Evolutionary conservation across 2,329 filamentous ascomycete genomes (phyloP).

Genomic region (Myriosclerotinia curreyana): DNA sequence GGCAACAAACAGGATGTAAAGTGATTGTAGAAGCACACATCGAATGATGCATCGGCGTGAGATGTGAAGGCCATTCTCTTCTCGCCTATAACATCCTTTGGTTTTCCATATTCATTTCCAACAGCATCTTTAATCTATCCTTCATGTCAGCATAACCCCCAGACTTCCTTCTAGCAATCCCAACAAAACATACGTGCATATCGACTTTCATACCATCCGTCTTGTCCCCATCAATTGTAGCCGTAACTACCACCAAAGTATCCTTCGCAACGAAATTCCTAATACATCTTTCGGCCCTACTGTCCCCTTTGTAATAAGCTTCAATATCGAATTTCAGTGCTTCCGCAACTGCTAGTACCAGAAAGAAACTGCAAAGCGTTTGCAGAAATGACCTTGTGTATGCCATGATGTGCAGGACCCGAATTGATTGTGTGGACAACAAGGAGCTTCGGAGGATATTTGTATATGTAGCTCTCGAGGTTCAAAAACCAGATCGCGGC

Average conservation of each 20-base stretch:
- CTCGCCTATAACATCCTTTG: constrained; percentile 85
- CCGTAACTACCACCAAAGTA: constrained; percentile 92
- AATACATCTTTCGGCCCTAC: constrained; percentile 80
- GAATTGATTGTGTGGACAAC: constrained; percentile 2
- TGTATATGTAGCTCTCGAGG: constrained; percentile 26
- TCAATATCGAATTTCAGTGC: constrained; percentile 93
- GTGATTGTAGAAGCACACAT: constrained; percentile 93
- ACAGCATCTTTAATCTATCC: constrained; percentile 86
- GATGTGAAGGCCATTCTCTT: constrained; percentile 86
- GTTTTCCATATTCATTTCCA: constrained; percentile 91
- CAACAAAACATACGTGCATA: constrained; percentile 70
- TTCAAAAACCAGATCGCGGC: constrained; percentile 16
- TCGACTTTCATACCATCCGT: constrained; percentile 93
- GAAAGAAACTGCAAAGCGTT: constrained; percentile 56
- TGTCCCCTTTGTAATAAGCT: constrained; percentile 62
- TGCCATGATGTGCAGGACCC: constrained; percentile 46
- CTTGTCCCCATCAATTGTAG: constrained; percentile 77
- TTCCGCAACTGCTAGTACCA: constrained; percentile 52
- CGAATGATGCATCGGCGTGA: constrained; percentile 86
- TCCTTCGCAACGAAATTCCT: constrained; percentile 92
- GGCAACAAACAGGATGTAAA: constrained; percentile 62
- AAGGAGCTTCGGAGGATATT: not conserved
- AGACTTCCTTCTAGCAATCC: constrained; percentile 4
- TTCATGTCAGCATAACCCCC: constrained; percentile 5
- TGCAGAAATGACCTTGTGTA: constrained; percentile 53